Conservation (phyloP, 2,329 filamentous ascomycete genomes). For the Ophiocordyceps camponoti-rufipedis region DNA sequence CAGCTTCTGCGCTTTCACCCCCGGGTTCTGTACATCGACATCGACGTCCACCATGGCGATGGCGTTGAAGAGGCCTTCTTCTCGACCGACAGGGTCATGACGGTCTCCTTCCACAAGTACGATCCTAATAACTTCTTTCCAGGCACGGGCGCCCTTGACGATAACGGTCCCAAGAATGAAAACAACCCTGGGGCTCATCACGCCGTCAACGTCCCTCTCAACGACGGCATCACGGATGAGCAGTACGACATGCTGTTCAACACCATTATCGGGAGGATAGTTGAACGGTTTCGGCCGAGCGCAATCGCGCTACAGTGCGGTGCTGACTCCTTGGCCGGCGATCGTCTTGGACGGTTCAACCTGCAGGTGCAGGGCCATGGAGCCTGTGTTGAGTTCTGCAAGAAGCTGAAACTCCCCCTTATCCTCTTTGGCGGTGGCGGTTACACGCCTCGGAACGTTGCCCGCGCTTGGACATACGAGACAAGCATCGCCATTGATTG, state of each 20-base stretch:
- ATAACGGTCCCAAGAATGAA: slow-evolving; percentile 68
- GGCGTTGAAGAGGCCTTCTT: slow-evolving; percentile 85
- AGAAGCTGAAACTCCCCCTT: slow-evolving; percentile 60
- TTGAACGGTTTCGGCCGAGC: slow-evolving; percentile 69
- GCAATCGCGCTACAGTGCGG: slow-evolving; percentile 93
- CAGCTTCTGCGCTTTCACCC: slow-evolving; percentile 68
- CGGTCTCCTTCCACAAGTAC: slow-evolving; percentile 92
- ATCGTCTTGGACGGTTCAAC: slow-evolving; percentile 89
- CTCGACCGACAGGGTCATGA: slow-evolving; percentile 78
- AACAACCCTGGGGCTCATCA: slow-evolving; percentile 80
- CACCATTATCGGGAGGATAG: slow-evolving; percentile 57
- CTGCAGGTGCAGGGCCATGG: slow-evolving; percentile 91
- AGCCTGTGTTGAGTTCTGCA: slow-evolving; percentile 77
- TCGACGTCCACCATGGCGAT: slow-evolving; percentile 83
- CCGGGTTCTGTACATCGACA: slow-evolving; percentile 85
- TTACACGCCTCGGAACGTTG: slow-evolving; percentile 92
- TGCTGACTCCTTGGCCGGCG: slow-evolving; percentile 83
- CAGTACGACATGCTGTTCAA: slow-evolving; percentile 80
- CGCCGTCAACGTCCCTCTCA: slow-evolving; percentile 74
- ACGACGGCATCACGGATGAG: slow-evolving; percentile 79
- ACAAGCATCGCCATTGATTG: slow-evolving; percentile 75
- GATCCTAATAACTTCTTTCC: slow-evolving; percentile 73
- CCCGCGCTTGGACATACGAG: slow-evolving; percentile 91
- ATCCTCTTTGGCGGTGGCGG: slow-evolving; percentile 88
- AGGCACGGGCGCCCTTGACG: slow-evolving; percentile 71